phyloP scores from a whole-genome alignment of 306 rosid species.

The Aeschynomene evenia region DNA sequence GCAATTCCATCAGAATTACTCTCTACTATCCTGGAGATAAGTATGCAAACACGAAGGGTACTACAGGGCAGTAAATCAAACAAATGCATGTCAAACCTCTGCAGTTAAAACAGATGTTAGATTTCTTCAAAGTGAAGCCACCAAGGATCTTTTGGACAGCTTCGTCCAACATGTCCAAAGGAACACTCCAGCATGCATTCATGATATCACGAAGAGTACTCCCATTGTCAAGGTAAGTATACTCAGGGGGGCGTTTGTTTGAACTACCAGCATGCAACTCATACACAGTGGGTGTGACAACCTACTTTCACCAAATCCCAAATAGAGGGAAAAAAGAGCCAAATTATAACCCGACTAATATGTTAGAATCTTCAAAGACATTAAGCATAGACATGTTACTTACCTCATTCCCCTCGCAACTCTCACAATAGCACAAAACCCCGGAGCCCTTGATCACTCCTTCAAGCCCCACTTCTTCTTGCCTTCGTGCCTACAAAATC shows the following conservation, averaged over 20 bases:
- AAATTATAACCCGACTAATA: slow-evolving; percentile 16
- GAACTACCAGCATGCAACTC: slow-evolving; percentile 92
- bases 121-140: slow-evolving; percentile 47
- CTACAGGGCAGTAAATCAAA: slow-evolving; percentile 9
- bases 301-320: slow-evolving; percentile 46
- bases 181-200: slow-evolving; percentile 48
- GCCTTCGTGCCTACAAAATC: slow-evolving; percentile 48
- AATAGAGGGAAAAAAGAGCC: neutral
- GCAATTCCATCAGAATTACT: slow-evolving; percentile 23
- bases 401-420: slow-evolving; percentile 68
- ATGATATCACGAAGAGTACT: slow-evolving; percentile 76
- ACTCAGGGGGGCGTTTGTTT: slow-evolving; percentile 82
- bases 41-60: neutral
- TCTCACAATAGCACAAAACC: slow-evolving; percentile 59
- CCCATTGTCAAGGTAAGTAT: slow-evolving; percentile 68
- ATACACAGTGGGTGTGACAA: slow-evolving; percentile 67
- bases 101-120: slow-evolving; percentile 68
- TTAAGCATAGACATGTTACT: slow-evolving; percentile 21
- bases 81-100: slow-evolving; percentile 53
- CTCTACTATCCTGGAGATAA: neutral
- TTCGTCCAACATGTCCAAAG: slow-evolving; percentile 55
- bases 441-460: slow-evolving; percentile 68
- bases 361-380: neutral
- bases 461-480: slow-evolving; percentile 55
- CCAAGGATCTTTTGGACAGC: slow-evolving; percentile 55